Base-by-base conservation (phyloP, 441 rosid genomes). In the Manihot esculenta region DNA sequence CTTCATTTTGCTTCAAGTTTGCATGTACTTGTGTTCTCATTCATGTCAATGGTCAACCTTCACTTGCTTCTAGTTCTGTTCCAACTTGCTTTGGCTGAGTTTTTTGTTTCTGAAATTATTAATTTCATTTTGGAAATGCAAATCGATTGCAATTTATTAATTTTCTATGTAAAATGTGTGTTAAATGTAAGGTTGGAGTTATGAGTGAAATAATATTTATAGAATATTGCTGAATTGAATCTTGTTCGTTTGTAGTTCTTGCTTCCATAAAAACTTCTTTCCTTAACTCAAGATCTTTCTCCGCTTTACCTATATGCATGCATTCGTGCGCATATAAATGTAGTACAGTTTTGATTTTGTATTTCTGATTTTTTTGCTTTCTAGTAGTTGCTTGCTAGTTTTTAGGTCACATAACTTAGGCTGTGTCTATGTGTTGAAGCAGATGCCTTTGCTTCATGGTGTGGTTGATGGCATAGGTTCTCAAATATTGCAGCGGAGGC, bases 401-500 rank as follows among this genome's bases (percentile, higher is more conserved):
- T 61, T 27, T 63, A 75, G 55, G 50, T 79, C 56, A 68, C 59
- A 73, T 59, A 76, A 62, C 60, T 66, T 42, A 44, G 56, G 20
- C 50, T 73, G 33, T 72, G 54, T 62, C 23, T 18, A 0, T 71
- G 21, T 44, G 54, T 66, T 54, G 53, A 77, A 57, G 49, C 90
- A 94, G 98, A 68, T 88, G 83, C 90, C 98, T 76, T 75, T 86
- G 80, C 81, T 86, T 80, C 82, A 96, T 76, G 84, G 86, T 66
- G 85, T 94, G 88, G 94, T 81, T 70, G 97, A 96, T 81, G 99
- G 97, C 71, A 81, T 85, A 50, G 99, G 99, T 70, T 78, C 93
- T 3, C 92, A 88, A 79, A 76, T 94, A 78, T 73, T 85, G 80
- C 99, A 89, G 75, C 86, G 99, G 62, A 89, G 99, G 56, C 99